Base-by-base conservation (phyloP, 2,329 filamentous ascomycete species). In the Colletotrichum agaves region DNA sequence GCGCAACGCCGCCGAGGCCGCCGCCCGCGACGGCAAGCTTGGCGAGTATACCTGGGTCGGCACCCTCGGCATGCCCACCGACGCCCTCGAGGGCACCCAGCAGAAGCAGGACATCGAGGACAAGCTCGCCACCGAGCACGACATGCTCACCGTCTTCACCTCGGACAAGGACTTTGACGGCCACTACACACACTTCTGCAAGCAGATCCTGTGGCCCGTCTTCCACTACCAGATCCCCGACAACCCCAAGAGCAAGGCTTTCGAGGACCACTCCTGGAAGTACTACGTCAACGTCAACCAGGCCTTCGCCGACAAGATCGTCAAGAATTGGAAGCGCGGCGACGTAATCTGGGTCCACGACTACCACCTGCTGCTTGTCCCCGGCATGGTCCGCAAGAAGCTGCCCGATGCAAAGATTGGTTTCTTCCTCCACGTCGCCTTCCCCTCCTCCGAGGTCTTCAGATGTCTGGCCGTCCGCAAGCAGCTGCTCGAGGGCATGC, bases 221-320 rank as follows among this genome's bases (percentile, higher is more conserved):
- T 97, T 98, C 79, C 94, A 98, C 80, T 98, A 98, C 78, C 94
- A 98, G 79, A 97, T 98, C 67, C 96, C 95, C 0, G 96, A 98
- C 77, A 97, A 97, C 76, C 95, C 95, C 27, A 97, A 97, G 85
- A 98, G 94, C 88, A 98, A 98, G 79, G 95, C 95, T 0, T 98
- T 97, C 78, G 92, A 97, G 78, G 95, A 98, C 73, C 94, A 98
- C 79, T 98, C 94, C 0, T 98, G 94, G 93, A 88, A 94, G 72
- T 97, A 93, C 82, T 98, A 98, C 74, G 91, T 94, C 76, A 93
- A 93, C 61, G 87, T 98, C 75, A 98, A 98, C 81, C 91, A 96
- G 78, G 93, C 91, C 3, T 98, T 98, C 79, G 95, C 95, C 35
- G 92, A 98, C 77, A 91, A 91, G 76, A 94, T 98, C 66, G 85